These are phyloP conservation scores for Stachybotrys elegans DNA, from an alignment of 2,329 filamentous ascomycete genomes.

Conservation along the genomic window DNA sequence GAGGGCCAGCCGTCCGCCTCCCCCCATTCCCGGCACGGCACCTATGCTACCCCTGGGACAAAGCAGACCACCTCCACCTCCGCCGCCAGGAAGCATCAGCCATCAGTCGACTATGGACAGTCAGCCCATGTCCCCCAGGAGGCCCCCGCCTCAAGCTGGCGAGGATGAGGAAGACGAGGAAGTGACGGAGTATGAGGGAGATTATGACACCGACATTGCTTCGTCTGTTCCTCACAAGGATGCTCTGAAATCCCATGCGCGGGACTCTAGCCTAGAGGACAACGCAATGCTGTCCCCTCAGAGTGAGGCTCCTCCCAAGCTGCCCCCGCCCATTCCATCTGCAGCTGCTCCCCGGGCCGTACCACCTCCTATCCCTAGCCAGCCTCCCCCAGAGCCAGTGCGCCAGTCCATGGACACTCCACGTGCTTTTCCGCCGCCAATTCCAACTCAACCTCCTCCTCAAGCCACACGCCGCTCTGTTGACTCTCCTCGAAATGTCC, in stretches of 20 bases:
- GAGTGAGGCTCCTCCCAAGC: constrained; percentile 36
- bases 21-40: constrained; percentile 55
- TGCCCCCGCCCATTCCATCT: constrained; percentile 53
- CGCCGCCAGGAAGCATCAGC: constrained; percentile 51
- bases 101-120: constrained; percentile 57
- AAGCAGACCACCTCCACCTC: constrained; percentile 61
- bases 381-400: constrained; percentile 47
- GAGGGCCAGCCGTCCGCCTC: constrained; percentile 52
- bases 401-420: constrained; percentile 67
- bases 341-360: constrained; percentile 51
- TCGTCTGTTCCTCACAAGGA: constrained; percentile 93
- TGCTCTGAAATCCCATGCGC: constrained; percentile 75
- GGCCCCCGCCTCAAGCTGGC: constrained; percentile 35
- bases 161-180: constrained; percentile 73
- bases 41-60: constrained; percentile 43
- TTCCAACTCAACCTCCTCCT: constrained; percentile 53
- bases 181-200: constrained; percentile 90
- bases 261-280: constrained; percentile 72
- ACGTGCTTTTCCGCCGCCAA: constrained; percentile 63
- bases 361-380: constrained; percentile 61
- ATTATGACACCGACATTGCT: constrained; percentile 96
- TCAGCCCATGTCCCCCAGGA: constrained; percentile 34
- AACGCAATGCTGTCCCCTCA: constrained; percentile 55
- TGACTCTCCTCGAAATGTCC: constrained; percentile 64
- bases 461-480: constrained; percentile 54